phyloP scores from a whole-genome alignment of 768 basidiomycete species.

The Termitomyces sp. region DNA sequence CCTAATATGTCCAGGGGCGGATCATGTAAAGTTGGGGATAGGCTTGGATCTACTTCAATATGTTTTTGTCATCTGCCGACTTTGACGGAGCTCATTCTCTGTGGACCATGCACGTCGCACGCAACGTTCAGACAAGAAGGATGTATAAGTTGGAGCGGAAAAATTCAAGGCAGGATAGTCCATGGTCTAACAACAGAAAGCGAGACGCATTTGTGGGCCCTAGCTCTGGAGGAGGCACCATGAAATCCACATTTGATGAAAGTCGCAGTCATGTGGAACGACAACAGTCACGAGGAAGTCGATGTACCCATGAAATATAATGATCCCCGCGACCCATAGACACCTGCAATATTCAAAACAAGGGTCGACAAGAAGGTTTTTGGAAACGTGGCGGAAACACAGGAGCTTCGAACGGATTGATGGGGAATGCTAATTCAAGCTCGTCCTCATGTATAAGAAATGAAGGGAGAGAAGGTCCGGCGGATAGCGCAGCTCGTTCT shows the following conservation, averaged over 20 bases:
- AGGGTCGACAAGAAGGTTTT: neutral
- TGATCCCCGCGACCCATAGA: neutral
- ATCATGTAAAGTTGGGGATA: neutral
- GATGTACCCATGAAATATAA: neutral
- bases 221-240: neutral
- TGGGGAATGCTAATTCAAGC: neutral
- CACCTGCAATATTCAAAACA: neutral
- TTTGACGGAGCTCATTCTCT: neutral
- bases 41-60: neutral
- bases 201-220: neutral
- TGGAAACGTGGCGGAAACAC: neutral
- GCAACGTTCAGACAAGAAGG: neutral
- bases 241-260: neutral
- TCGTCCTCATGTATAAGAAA: neutral
- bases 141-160: neutral
- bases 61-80: neutral
- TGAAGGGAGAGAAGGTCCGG: neutral
- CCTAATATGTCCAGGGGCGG: neutral
- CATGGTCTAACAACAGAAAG: neutral
- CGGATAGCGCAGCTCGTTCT: neutral
- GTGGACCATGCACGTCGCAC: neutral
- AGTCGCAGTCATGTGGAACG: neutral
- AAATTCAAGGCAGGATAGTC: neutral
- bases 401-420: too few relatives aligned
- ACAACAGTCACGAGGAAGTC: neutral